Conservation (phyloP, 208 protist species). For the Trypanosoma caninum region DNA sequence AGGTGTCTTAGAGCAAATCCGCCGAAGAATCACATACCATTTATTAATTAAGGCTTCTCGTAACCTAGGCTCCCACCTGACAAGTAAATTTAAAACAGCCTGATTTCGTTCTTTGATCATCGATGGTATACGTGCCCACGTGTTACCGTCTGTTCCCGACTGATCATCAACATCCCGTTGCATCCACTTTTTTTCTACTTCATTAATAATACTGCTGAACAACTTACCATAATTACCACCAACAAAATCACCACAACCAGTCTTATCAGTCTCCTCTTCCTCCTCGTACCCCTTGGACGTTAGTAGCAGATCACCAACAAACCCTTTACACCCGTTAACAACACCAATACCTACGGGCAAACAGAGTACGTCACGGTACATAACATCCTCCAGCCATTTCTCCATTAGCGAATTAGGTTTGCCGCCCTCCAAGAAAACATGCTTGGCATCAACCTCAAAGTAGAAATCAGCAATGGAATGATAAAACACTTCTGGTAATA, state of each 20-base stretch:
- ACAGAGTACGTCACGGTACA: conserved; percentile 36
- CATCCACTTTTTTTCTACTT: not conserved
- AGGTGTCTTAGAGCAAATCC: not conserved
- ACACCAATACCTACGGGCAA: conserved; percentile 39
- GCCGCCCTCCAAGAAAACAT: not conserved
- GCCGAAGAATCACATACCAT: not conserved
- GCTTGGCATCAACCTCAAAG: conserved; percentile 10
- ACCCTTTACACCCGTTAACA: conserved; percentile 43
- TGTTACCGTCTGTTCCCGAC: not conserved
- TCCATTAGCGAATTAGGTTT: not conserved
- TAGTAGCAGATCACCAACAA: conserved; percentile 49
- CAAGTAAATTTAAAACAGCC: not conserved
- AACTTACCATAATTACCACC: not conserved
- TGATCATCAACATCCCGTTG: not conserved
- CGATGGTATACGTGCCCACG: not conserved
- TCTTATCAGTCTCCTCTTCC: not conserved
- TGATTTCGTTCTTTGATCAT: not conserved
- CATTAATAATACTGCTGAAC: not conserved
- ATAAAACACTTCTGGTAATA: conserved; percentile 1
- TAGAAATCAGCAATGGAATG: conserved; percentile 22
- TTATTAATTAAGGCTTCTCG: not conserved
- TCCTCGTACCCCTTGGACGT: not conserved
- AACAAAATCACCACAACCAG: not conserved
- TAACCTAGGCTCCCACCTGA: not conserved
- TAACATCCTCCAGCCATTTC: conserved; percentile 7